phyloP scores from a whole-genome alignment of 2,329 filamentous ascomycete species.

The Pleurostoma richardsiae region DNA sequence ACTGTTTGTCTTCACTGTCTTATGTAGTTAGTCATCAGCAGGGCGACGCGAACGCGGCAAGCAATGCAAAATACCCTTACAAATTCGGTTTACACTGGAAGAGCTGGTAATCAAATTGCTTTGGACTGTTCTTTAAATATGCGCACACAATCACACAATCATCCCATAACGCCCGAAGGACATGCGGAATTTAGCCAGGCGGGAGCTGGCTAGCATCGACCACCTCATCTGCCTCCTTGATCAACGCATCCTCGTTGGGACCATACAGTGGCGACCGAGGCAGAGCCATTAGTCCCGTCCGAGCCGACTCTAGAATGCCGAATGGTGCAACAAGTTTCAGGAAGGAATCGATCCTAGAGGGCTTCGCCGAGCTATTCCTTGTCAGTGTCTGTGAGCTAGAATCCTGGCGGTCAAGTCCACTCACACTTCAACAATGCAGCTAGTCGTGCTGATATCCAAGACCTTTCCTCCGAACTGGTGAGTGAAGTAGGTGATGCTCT shows the following conservation, averaged over 20 bases:
- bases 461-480: slow-evolving; percentile 99
- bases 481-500: slow-evolving; percentile 91
- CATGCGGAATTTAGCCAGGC: slow-evolving; percentile 61
- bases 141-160: too few relatives aligned
- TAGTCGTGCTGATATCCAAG: slow-evolving; percentile 94
- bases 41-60: too few relatives aligned
- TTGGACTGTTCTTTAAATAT: too few relatives aligned
- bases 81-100: too few relatives aligned
- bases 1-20: too few relatives aligned
- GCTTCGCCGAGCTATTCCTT: slow-evolving; percentile 73
- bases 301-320: slow-evolving; percentile 91
- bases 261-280: slow-evolving; percentile 85
- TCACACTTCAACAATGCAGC: slow-evolving; percentile 96
- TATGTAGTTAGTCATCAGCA: too few relatives aligned
- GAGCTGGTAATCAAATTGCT: too few relatives aligned
- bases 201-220: slow-evolving; percentile 93
- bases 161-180: too few relatives aligned
- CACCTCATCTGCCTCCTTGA: slow-evolving; percentile 88
- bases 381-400: slow-evolving; percentile 13
- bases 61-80: too few relatives aligned
- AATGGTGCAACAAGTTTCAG: slow-evolving; percentile 93
- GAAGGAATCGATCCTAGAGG: slow-evolving; percentile 90
- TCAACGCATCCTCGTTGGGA: slow-evolving; percentile 59
- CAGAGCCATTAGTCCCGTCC: slow-evolving; percentile 94
- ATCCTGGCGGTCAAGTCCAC: slow-evolving; percentile 25